Evolutionary conservation across 2,329 filamentous ascomycete genomes (phyloP), one percentile per base, ranked within the genome.

Genomic region (Cercospora berteroae): DNA sequence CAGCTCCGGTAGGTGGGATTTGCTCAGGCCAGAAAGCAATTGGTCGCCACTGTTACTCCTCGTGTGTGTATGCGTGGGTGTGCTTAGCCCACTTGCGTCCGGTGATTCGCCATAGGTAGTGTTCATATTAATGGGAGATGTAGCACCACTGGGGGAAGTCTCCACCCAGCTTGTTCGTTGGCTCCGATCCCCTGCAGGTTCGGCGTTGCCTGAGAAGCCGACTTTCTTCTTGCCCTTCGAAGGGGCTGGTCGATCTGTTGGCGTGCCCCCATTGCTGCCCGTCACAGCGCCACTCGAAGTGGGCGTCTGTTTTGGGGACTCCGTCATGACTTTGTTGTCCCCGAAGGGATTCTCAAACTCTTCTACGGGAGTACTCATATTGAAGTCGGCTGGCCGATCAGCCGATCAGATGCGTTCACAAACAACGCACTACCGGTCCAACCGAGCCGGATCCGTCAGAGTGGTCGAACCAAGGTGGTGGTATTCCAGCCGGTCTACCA

Each of bases 1-100:
- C 4, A 77, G 67, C 20, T 73, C 68, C 10, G 75, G 76, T 6
- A 77, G 66, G 67, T 76, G 74, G 5, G 76, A 76, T 55, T 69
- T 74, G 63, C 52, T 64, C 48, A 58, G 42, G 20, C 33, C 33
- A 10, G 65, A 59, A 20, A 74, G 65, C 58, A 72, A 52, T 25
- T 66, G 57, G 20, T 73, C 71, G 18, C 68, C 67, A 57, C 71
- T 69, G 9, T 44, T 67, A 20, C 55, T 48, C 44, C 70, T 66
- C 13, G 62, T 66, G 59, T 69, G 70, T 13, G 64, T 62, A 42
- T 57, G 48, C 29, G 68, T 62, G n/a, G 72, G 71, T n/a, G 70
- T 72, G 18, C 23, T 71, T 31, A 59, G 59, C 6, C 71, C 72
- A 31, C 71, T 72, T 20, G 50, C 55, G 12, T 61, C 72, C 10